Conservation (phyloP, 129 eudicot genomes). For the Sambucus nigra region DNA sequence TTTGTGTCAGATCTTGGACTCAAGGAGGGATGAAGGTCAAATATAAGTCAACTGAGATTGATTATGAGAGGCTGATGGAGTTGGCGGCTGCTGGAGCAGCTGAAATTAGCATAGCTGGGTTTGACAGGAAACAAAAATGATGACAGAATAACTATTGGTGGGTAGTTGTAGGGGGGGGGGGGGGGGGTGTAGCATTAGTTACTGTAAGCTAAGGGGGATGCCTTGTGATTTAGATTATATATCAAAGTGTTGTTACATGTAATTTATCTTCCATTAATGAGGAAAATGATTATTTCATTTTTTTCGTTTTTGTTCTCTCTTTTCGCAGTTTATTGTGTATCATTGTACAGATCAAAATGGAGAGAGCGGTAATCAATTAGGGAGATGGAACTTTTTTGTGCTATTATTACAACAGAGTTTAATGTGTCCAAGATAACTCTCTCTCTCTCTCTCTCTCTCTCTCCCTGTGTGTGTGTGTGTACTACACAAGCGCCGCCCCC, state of each 20-base stretch:
- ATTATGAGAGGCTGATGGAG: conserved; percentile 73
- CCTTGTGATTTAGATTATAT: not conserved
- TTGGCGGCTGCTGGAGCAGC: conserved; percentile 33
- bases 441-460: too few species aligned
- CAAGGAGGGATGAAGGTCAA: conserved; percentile 62
- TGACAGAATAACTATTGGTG: not conserved
- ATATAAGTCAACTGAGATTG: conserved; percentile 63
- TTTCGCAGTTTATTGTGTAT: conserved; percentile 8
- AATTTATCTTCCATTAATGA: not conserved
- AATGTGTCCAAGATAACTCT: too few species aligned
- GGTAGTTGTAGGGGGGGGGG: not conserved
- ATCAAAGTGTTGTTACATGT: not conserved
- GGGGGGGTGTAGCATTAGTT: not conserved
- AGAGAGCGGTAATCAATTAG: not conserved
- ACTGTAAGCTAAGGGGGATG: not conserved
- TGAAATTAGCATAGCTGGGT: conserved; percentile 32
- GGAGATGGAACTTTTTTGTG: not conserved
- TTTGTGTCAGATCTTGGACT: conserved; percentile 78
- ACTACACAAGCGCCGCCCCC: too few species aligned
- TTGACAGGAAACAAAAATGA: conserved; percentile 54
- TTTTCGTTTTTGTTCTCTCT: not conserved
- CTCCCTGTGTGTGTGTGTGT: too few species aligned
- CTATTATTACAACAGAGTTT: too few species aligned
- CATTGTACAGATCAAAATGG: not conserved
- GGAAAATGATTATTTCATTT: not conserved